Conservation (phyloP, 2,329 filamentous ascomycete species). For the Cytospora chrysosperma region DNA sequence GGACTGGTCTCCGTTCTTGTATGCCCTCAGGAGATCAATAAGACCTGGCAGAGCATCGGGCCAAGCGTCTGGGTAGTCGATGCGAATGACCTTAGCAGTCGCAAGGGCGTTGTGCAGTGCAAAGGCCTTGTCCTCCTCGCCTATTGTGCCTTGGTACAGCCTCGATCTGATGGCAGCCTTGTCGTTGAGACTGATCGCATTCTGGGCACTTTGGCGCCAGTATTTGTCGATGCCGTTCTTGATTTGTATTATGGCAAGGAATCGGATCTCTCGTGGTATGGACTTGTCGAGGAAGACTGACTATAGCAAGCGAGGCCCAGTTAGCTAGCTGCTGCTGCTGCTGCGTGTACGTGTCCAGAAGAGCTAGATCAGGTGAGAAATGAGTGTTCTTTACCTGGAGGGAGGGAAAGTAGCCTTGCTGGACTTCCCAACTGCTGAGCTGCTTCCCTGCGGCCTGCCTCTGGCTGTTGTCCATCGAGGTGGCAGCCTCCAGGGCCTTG, state of each 20-base stretch:
- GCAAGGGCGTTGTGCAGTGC: constrained; percentile 87
- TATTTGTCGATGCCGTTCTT: constrained; percentile 96
- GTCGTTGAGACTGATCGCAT: constrained; percentile 71
- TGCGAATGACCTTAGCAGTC: constrained; percentile 81
- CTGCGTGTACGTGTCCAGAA: neutral
- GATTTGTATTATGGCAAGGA: constrained; percentile 87
- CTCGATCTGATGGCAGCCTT: constrained; percentile 74
- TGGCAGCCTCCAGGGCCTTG: constrained; percentile 62
- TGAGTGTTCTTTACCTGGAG: constrained; percentile 63
- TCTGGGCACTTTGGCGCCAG: constrained; percentile 67
- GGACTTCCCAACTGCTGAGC: constrained; percentile 68
- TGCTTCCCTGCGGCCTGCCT: constrained; percentile 69
- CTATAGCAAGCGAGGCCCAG: constrained; percentile 40
- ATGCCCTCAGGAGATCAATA: constrained; percentile 62
- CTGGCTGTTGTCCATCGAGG: constrained; percentile 60
- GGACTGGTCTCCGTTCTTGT: constrained; percentile 56
- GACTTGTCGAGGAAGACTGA: constrained; percentile 78
- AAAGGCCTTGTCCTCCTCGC: constrained; percentile 72
- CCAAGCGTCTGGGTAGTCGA: constrained; percentile 90
- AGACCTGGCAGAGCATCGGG: constrained; percentile 60
- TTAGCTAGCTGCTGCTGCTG: neutral
- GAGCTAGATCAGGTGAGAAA: neutral
- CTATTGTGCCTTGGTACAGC: constrained; percentile 72
- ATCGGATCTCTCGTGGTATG: constrained; percentile 74
- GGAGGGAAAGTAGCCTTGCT: constrained; percentile 64